Conservation (phyloP, 2,329 filamentous ascomycete species). For the Ceratocystis alfenasii region DNA sequence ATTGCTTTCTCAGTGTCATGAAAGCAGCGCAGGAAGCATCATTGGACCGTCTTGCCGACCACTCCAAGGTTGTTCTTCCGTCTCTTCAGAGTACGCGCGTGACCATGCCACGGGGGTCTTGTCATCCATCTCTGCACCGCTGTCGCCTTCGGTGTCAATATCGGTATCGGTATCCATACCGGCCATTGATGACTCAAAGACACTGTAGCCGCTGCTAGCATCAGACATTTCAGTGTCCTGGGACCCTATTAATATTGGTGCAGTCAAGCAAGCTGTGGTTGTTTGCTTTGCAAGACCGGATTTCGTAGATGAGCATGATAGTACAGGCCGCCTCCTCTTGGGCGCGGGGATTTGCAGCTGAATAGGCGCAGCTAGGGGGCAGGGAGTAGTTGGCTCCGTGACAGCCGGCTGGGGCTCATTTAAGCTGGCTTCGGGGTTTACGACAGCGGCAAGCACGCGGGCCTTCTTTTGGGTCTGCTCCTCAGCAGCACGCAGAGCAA, state of each 20-base stretch:
- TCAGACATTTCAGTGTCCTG: constrained; percentile 16
- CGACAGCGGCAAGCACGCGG: constrained; percentile 2
- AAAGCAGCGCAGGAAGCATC: constrained; percentile 5
- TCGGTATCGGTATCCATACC: constrained; percentile 17
- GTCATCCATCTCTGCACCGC: constrained; percentile 30
- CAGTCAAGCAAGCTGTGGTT: not conserved
- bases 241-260: not conserved
- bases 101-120: constrained; percentile 30
- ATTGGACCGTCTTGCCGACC: not conserved
- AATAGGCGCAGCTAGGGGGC: constrained; percentile 8
- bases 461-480: constrained; percentile 24
- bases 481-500: constrained; percentile 32
- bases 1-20: not conserved
- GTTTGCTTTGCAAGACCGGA: not conserved
- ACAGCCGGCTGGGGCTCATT: not conserved
- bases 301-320: not conserved
- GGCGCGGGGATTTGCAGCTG: constrained; percentile 12
- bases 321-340: not conserved
- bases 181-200: constrained; percentile 21
- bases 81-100: constrained; percentile 4
- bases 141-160: constrained; percentile 23
- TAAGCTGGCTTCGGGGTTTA: not conserved
- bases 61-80: not conserved
- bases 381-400: not conserved
- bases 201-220: constrained; percentile 9